Conservation (phyloP, 257 asterid genomes). For the Ilex aquifolium region DNA sequence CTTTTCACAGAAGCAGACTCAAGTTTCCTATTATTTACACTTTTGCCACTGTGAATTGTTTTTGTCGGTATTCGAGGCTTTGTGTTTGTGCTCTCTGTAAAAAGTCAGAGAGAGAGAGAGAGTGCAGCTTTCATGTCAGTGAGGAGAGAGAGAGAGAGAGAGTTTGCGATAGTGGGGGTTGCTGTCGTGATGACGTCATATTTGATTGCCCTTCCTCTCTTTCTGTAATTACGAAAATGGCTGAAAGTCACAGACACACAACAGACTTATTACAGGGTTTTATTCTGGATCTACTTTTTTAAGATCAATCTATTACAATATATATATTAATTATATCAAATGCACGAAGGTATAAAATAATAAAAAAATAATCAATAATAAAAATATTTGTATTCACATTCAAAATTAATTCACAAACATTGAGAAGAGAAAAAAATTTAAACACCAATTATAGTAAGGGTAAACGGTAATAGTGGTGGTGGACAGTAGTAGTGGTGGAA, state of each 20-base stretch:
- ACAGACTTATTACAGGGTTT: too few relatives aligned
- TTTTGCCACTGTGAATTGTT: constrained; percentile 40
- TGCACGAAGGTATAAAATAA: too few relatives aligned
- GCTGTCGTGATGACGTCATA: constrained; percentile 16
- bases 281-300: too few relatives aligned
- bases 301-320: too few relatives aligned
- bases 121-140: constrained; percentile 12
- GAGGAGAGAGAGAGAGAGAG: constrained; percentile 15
- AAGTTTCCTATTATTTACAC: constrained; percentile 35
- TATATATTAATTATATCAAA: too few relatives aligned
- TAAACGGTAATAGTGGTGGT: too few relatives aligned
- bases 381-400: too few relatives aligned
- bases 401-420: too few relatives aligned
- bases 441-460: too few relatives aligned
- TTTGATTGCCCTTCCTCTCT: constrained; percentile 8
- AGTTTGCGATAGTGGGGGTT: constrained; percentile 11
- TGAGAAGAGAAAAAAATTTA: too few relatives aligned
- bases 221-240: constrained; percentile 6
- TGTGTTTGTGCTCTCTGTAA: constrained; percentile 5
- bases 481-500: too few relatives aligned
- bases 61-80: constrained; percentile 1
- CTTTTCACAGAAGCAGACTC: constrained; percentile 31
- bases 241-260: not conserved
- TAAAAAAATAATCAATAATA: too few relatives aligned
- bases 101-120: not conserved